Percentiles rank a stretch among this genome's conserved stretches.
Evolutionary conservation across 1,284 basidiomycete species (phyloP).

Genomic region (Papiliotrema nemorosa): DNA sequence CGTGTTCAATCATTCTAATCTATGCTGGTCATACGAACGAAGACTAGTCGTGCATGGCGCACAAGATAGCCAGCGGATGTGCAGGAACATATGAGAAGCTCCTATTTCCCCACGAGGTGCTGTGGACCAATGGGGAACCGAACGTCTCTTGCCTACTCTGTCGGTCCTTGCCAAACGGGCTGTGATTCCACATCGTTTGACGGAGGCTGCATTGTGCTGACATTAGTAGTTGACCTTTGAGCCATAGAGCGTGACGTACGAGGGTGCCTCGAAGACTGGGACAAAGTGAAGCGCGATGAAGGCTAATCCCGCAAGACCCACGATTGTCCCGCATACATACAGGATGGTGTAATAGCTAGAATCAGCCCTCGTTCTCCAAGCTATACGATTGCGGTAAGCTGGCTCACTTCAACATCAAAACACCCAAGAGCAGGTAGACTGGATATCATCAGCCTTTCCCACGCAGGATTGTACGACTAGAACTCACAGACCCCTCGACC

Average conservation of each 20-base stretch:
- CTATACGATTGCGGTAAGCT: not conserved
- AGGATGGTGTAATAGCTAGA: constrained; percentile 46
- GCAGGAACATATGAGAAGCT: too few species aligned
- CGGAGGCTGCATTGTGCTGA: constrained; percentile 26
- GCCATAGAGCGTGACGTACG: constrained; percentile 34
- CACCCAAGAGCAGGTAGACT: constrained; percentile 50
- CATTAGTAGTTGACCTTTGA: not conserved
- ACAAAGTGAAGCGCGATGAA: constrained; percentile 47
- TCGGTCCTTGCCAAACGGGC: constrained; percentile 40
- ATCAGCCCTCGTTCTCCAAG: not conserved
- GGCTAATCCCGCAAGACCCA: constrained; percentile 40
- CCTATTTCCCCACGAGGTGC: too few species aligned
- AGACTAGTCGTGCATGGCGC: too few species aligned
- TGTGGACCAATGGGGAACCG: too few species aligned
- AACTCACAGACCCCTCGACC: constrained; percentile 50
- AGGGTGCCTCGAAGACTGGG: constrained; percentile 42
- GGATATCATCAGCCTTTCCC: not conserved
- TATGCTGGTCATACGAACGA: too few species aligned
- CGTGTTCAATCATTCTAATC: too few species aligned
- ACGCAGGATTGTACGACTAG: too few species aligned
- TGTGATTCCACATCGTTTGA: constrained; percentile 30
- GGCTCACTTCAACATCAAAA: constrained; percentile 47
- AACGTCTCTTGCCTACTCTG: too few species aligned
- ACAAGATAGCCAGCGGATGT: too few species aligned
- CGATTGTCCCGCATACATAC: constrained; percentile 44